phyloP scores from a whole-genome alignment of 2,329 filamentous ascomycete species.

The Penicillium hordei region DNA sequence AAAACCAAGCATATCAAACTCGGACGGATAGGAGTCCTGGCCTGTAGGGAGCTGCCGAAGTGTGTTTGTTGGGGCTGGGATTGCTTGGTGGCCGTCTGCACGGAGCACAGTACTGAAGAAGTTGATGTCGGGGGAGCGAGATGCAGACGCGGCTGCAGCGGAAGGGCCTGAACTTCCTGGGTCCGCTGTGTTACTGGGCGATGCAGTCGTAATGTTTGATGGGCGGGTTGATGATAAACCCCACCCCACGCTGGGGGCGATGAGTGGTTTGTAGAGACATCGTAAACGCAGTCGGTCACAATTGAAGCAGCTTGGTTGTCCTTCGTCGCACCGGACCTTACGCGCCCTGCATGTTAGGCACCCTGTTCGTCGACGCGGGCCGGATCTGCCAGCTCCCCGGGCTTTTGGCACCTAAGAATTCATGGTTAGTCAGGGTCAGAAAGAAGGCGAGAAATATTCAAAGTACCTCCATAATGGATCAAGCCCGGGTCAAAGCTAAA shows the following conservation, averaged over 20 bases:
- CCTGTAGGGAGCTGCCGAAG: constrained; percentile 11
- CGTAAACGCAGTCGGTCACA: constrained; percentile 34
- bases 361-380: constrained; percentile 36
- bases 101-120: constrained; percentile 33
- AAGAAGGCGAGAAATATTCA: not conserved
- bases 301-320: constrained; percentile 37
- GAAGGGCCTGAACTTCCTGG: not conserved
- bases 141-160: not conserved
- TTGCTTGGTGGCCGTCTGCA: constrained; percentile 24
- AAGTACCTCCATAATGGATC: constrained; percentile 25
- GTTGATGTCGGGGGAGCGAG: constrained; percentile 24
- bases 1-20: constrained; percentile 40
- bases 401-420: constrained; percentile 26
- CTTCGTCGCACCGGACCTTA: constrained; percentile 39
- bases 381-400: constrained; percentile 36
- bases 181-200: not conserved
- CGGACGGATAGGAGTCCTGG: not conserved
- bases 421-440: constrained; percentile 15
- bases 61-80: constrained; percentile 8
- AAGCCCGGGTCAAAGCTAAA: not conserved
- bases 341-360: constrained; percentile 38
- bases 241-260: constrained; percentile 15
- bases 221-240: constrained; percentile 1
- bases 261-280: constrained; percentile 32
- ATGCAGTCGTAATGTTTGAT: not conserved